Base-by-base conservation (phyloP, 2,329 filamentous ascomycete genomes). In the Cercospora janseana region DNA sequence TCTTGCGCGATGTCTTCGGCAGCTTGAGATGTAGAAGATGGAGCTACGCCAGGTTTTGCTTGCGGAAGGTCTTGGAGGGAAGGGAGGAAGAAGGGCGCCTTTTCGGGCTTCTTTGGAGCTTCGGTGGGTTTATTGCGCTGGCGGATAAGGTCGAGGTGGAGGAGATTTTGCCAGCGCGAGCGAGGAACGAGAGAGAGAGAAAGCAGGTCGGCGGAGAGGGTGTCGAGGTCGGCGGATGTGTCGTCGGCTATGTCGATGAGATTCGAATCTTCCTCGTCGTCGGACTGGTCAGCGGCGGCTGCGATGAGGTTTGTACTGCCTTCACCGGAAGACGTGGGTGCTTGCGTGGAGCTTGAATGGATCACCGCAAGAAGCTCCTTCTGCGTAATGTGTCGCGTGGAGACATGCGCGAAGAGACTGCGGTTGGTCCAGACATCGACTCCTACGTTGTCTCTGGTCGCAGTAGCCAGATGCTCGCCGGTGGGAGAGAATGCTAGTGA, bases 361-460 rank as follows among this genome's bases (percentile, higher is more conserved):
- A 77, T 72, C 13, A 89, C 78, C 9, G 81, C 72, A 6, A 75
- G 75, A 34, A 95, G 81, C 38, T 88, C 83, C 47, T 81, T 79
- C 57, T 94, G 88, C 3, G 86, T 85, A 51, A 98, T 87, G 61
- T 93, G 88, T 15, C 86, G 79, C 1, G 90, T 94, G 0, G 91
- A 85, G 0, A 95, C 83, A 61, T 95, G 90, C 49, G 85, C 87
- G 75, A 95, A 98, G 1, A 97, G 76, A 0, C 87, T 86, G 64
- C 88, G 88, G 71, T 98, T 98, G 16, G 88, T 96, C 92, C 93
- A 98, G 40, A 98, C 81, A 60, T 88, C 85, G n/a, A 98, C 85
- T 9, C 93, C 93, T 1, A 95, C 80, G 56, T 85, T 83, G 50
- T 86, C 87, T 46, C 89, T 82, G 46, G 90, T 84, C 0, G 90